These are phyloP conservation scores for Selenicereus undatus DNA, from an alignment of 148 eudicot genomes.

Conservation along the genomic window DNA sequence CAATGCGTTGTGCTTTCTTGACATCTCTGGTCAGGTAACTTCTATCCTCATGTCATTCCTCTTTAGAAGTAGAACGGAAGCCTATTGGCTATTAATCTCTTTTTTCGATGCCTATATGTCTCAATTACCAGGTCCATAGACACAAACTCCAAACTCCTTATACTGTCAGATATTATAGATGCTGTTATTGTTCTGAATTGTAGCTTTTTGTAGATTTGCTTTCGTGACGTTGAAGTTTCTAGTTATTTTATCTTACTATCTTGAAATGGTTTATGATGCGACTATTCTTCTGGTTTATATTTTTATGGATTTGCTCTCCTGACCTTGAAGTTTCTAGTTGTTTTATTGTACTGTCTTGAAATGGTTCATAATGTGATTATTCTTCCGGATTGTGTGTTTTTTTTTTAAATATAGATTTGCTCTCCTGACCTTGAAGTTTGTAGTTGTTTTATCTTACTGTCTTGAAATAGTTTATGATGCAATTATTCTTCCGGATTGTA, in stretches of 20 bases:
- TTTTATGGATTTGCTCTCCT: not conserved
- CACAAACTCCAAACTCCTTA: not conserved
- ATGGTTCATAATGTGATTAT: not conserved
- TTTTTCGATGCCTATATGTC: not conserved
- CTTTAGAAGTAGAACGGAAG: not conserved
- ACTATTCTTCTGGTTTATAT: not conserved
- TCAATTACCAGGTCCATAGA: not conserved
- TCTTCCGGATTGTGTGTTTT: not conserved
- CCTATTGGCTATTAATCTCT: not conserved
- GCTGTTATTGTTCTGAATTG: not conserved
- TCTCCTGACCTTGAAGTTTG: not conserved
- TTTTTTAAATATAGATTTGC: not conserved
- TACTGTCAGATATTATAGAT: not conserved
- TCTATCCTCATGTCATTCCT: constrained; percentile 4
- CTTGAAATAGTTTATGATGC: not conserved
- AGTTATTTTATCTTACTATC: not conserved
- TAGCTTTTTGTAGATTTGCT: not conserved
- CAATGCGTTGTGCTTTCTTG: constrained; percentile 97
- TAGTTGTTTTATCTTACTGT: not conserved
- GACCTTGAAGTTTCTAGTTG: not conserved
- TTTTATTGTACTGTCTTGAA: not conserved
- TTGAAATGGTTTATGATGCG: not conserved
- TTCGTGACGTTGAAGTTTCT: not conserved
- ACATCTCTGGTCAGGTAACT: constrained; percentile 81
- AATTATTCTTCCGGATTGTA: not conserved